Conservation (phyloP, 1,284 basidiomycete genomes). For the Cystobasidium sp. region DNA sequence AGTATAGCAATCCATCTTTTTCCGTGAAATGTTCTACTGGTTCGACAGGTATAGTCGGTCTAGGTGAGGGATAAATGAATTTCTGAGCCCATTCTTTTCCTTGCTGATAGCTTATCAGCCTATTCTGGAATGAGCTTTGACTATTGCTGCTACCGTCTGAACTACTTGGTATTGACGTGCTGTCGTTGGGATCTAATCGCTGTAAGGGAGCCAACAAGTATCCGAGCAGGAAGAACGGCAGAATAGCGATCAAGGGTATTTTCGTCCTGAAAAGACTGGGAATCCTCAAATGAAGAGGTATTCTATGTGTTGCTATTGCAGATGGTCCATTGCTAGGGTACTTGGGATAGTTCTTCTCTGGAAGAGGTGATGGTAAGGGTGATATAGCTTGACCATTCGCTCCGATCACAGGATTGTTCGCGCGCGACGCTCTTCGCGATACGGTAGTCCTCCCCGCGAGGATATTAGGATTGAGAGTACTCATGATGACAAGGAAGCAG, state of each 20-base stretch:
- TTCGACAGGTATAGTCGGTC: background rate
- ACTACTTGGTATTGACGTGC: background rate
- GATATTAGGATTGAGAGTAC: background rate
- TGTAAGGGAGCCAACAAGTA: slow-evolving; percentile 27
- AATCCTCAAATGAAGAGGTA: slow-evolving; percentile 6
- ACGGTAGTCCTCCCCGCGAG: background rate
- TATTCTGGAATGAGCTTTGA: background rate
- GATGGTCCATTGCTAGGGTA: background rate
- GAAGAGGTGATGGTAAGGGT: background rate
- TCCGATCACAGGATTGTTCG: slow-evolving; percentile 2
- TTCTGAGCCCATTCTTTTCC: slow-evolving; percentile 21
- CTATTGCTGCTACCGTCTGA: background rate
- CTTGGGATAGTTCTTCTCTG: slow-evolving; percentile 15
- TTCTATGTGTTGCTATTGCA: background rate
- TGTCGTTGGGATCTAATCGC: background rate
- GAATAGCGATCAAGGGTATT: slow-evolving; percentile 20
- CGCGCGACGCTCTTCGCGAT: background rate
- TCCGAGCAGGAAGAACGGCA: slow-evolving; percentile 39
- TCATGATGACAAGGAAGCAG: background rate
- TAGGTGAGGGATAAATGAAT: slow-evolving; percentile 10
- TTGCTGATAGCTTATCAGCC: slow-evolving; percentile 12
- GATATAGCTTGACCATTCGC: background rate
- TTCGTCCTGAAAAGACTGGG: slow-evolving; percentile 24
- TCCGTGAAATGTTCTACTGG: slow-evolving; percentile 24
- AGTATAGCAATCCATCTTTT: slow-evolving; percentile 33